Percentiles rank a stretch among this genome's conserved stretches.
Evolutionary conservation across 306 rosid genomes (phyloP).

Genomic region (Styphnolobium japonicum): DNA sequence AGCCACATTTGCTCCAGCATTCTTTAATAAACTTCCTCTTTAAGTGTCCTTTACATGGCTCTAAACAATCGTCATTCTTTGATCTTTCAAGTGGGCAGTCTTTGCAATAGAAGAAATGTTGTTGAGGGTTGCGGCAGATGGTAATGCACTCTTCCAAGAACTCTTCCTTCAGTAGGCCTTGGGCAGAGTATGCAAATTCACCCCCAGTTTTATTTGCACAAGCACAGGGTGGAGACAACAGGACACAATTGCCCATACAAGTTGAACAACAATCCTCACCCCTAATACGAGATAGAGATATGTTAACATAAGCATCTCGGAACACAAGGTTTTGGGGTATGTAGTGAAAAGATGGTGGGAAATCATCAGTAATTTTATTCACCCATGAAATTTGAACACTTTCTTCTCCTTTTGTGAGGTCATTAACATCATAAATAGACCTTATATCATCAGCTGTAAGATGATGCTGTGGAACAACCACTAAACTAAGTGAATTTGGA

Average conservation of each 20-base stretch:
- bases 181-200: conserved; percentile 61
- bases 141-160: conserved; percentile 70
- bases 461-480: conserved; percentile 50
- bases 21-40: conserved; percentile 82
- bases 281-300: conserved; percentile 61
- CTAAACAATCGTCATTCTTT: conserved; percentile 63
- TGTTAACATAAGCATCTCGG: conserved; percentile 55
- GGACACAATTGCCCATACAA: conserved; percentile 77
- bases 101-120: conserved; percentile 53
- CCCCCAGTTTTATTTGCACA: conserved; percentile 67
- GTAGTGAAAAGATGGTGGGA: conserved; percentile 61
- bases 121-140: conserved; percentile 51
- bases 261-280: conserved; percentile 62
- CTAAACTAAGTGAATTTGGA: conserved; percentile 43
- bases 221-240: conserved; percentile 48
- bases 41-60: conserved; percentile 89
- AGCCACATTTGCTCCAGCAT: conserved; percentile 96
- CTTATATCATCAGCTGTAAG: conserved; percentile 51
- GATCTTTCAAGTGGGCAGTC: conserved; percentile 79
- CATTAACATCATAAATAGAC: conserved; percentile 53
- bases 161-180: conserved; percentile 58
- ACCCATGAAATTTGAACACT: conserved; percentile 66
- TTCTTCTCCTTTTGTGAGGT: conserved; percentile 87
- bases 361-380: conserved; percentile 53
- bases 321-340: conserved; percentile 61